These are phyloP conservation scores for Cicer chorassanicum DNA, from an alignment of 306 rosid species.

Conservation along the genomic window DNA sequence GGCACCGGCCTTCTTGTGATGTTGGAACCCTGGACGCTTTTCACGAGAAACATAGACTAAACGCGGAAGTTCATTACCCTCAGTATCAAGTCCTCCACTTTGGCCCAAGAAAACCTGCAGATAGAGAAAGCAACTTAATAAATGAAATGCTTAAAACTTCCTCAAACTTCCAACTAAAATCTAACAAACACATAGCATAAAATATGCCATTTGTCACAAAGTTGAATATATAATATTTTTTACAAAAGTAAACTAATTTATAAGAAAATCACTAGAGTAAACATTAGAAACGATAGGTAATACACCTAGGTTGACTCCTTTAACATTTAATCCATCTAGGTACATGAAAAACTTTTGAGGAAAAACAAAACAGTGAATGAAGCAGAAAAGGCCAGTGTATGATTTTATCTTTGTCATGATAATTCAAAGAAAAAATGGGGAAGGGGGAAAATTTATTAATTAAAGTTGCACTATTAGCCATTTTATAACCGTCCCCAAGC, in stretches of 20 bases:
- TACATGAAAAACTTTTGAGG: slow-evolving; percentile 24
- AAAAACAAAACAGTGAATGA: slow-evolving; percentile 4
- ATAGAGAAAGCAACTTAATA: slow-evolving; percentile 33
- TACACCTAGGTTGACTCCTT: slow-evolving; percentile 7
- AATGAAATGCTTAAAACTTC: slow-evolving; percentile 14
- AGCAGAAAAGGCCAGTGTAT: slow-evolving; percentile 16
- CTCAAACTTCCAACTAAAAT: slow-evolving; percentile 31
- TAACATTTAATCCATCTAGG: slow-evolving; percentile 19
- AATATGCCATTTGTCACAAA: slow-evolving; percentile 6
- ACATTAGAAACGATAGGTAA: slow-evolving; percentile 9
- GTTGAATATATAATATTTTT: slow-evolving; percentile 29
- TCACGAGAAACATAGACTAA: slow-evolving; percentile 98
- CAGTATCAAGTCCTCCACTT: slow-evolving; percentile 92
- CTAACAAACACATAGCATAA: slow-evolving; percentile 20
- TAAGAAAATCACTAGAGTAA: slow-evolving; percentile 3
- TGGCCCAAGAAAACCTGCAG: slow-evolving; percentile 96
- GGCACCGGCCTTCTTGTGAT: slow-evolving; percentile 99
- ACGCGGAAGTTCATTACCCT: slow-evolving; percentile 92
- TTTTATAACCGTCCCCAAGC: too few relatives aligned
- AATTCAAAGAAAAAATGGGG: slow-evolving; percentile 29
- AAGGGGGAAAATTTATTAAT: too few relatives aligned
- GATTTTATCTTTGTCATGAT: slow-evolving; percentile 22
- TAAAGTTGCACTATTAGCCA: too few relatives aligned
- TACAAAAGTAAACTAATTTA: not conserved
- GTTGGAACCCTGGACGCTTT: slow-evolving; percentile 99